phyloP scores from a whole-genome alignment of 2,329 filamentous ascomycete species.

The Atkinsonella hypoxylon region DNA sequence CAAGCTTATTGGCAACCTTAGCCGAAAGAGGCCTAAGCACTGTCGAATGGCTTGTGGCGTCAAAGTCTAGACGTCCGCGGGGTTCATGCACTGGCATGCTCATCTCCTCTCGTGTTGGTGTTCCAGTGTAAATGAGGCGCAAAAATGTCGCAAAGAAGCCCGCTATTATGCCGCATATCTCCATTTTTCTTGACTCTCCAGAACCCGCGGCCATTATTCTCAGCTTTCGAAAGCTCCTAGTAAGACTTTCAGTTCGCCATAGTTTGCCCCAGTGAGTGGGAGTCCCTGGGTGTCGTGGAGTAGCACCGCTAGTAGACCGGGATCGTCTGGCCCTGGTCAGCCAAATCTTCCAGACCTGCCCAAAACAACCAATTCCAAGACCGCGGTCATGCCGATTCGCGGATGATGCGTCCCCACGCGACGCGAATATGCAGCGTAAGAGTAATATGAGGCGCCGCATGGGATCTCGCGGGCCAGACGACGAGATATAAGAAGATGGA shows the following conservation, averaged over 20 bases:
- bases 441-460: not conserved
- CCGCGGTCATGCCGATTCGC: not conserved
- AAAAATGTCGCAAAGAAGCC: not conserved
- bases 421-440: not conserved
- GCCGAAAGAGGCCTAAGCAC: not conserved
- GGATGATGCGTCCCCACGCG: not conserved
- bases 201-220: not conserved
- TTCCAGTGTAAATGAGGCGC: not conserved
- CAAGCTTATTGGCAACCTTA: constrained; percentile 2
- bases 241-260: no score
- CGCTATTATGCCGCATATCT: constrained; percentile 1
- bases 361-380: not conserved
- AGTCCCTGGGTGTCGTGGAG: no score
- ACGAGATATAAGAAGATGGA: not conserved
- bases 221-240: no score
- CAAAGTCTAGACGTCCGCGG: not conserved
- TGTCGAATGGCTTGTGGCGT: not conserved
- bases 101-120: not conserved
- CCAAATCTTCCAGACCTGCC: not conserved
- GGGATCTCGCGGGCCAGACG: not conserved
- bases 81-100: no score
- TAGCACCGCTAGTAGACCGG: not conserved
- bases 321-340: not conserved
- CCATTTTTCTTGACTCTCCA: not conserved
- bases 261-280: no score